phyloP scores from a whole-genome alignment of 495 filamentous ascomycete genomes.

The Trichoderma virens region DNA sequence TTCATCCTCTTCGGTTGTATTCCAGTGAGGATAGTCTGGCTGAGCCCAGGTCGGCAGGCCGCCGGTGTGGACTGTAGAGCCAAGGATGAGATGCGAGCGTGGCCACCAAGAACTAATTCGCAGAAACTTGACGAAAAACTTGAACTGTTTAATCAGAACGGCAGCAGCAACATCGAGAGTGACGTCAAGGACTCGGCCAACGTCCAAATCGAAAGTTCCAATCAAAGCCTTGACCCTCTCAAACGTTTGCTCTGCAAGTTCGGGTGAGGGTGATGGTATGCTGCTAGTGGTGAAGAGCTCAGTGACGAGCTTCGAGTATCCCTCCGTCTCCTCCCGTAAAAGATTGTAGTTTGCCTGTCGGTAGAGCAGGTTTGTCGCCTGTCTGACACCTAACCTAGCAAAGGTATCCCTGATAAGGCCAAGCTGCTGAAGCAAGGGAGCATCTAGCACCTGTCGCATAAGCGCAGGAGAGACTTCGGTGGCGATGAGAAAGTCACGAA shows the following conservation, averaged over 20 bases:
- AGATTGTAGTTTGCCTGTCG: conserved; percentile 95
- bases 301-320: conserved; percentile 80
- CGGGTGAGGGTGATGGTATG: conserved; percentile 45
- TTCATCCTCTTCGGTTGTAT: conserved; percentile 58
- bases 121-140: conserved; percentile 88
- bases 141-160: conserved; percentile 72
- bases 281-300: conserved; percentile 75
- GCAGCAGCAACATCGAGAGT: conserved; percentile 83
- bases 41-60: conserved; percentile 77
- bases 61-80: conserved; percentile 27
- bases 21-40: conserved; percentile 53
- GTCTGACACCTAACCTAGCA: conserved; percentile 70
- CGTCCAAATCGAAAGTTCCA: conserved; percentile 87
- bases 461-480: conserved; percentile 61
- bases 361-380: conserved; percentile 86
- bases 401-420: conserved; percentile 81
- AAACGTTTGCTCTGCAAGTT: conserved; percentile 38
- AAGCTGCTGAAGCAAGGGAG: conserved; percentile 60
- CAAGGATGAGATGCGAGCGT: conserved; percentile 25
- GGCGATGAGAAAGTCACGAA: conserved; percentile 55
- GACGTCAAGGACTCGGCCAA: conserved; percentile 89
- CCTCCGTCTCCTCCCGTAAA: conserved; percentile 90
- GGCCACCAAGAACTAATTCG: conserved; percentile 97
- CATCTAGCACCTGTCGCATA: conserved; percentile 81
- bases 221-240: conserved; percentile 84